phyloP scores from a whole-genome alignment of 192 early-diverging fungal genomes.

The Podila verticillata region DNA sequence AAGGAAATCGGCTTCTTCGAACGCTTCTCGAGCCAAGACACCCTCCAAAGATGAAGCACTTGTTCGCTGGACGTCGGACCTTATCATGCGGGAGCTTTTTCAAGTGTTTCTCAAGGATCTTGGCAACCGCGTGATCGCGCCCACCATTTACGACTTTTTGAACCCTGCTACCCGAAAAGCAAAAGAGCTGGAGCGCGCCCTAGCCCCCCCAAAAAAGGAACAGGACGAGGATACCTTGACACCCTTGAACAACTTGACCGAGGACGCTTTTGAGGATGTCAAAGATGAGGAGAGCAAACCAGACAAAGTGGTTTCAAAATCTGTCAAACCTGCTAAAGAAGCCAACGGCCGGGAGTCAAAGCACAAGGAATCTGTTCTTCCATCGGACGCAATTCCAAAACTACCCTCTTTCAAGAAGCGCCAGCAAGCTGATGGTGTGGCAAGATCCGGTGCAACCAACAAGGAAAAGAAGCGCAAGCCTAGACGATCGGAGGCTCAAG shows the following conservation, averaged over 20 bases:
- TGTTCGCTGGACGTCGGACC: constrained; percentile 50
- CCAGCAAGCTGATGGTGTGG: constrained; percentile 16
- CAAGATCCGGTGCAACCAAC: constrained; percentile 12
- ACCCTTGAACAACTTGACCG: neutral
- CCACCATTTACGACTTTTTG: constrained; percentile 61
- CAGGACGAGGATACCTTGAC: neutral
- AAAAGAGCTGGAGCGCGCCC: constrained; percentile 17
- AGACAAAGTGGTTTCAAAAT: neutral
- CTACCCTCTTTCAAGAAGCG: constrained; percentile 59
- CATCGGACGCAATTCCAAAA: constrained; percentile 25
- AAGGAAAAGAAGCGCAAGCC: constrained; percentile 13
- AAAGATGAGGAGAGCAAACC: constrained; percentile 16
- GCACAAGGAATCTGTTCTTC: constrained; percentile 5
- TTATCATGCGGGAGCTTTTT: constrained; percentile 58
- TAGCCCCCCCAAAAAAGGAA: constrained; percentile 6
- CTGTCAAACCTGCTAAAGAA: neutral
- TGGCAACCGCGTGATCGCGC: constrained; percentile 58
- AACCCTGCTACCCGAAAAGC: constrained; percentile 47
- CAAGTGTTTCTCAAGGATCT: constrained; percentile 66
- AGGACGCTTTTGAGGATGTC: constrained; percentile 8
- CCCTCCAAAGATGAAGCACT: constrained; percentile 41
- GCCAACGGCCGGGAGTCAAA: neutral
- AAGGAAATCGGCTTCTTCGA: constrained; percentile 12
- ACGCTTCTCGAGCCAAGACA: constrained; percentile 13
- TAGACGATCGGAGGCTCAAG: constrained; percentile 17